Evolutionary conservation across 805 yeast species (phyloP).

Genomic region (Metschnikowia santaceciliae): DNA sequence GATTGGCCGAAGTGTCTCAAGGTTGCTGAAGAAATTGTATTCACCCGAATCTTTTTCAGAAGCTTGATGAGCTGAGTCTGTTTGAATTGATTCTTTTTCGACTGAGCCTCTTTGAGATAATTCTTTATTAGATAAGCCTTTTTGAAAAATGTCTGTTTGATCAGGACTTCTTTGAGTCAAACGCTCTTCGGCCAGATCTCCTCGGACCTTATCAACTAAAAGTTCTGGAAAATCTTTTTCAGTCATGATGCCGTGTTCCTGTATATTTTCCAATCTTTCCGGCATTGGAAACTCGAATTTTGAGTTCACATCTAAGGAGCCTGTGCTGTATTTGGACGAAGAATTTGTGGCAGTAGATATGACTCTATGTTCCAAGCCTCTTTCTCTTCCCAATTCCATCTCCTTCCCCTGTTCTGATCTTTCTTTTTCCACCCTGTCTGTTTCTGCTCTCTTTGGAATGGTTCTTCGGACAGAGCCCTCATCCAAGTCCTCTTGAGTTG

Average conservation of each 20-base stretch:
- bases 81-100: too few relatives aligned
- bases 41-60: not conserved
- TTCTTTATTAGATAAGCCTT: not conserved
- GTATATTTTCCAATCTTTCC: not conserved
- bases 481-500: not conserved
- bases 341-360: conserved; percentile 5
- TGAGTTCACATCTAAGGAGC: conserved; percentile 10
- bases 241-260: not conserved
- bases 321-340: conserved; percentile 11
- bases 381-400: not conserved
- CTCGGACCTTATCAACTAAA: not conserved
- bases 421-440: too few relatives aligned
- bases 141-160: not conserved
- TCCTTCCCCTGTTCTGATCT: not conserved
- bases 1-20: conserved; percentile 1
- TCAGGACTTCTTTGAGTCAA: too few relatives aligned
- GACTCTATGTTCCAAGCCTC: not conserved
- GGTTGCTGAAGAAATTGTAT: not conserved
- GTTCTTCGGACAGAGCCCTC: not conserved
- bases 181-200: not conserved
- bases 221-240: not conserved
- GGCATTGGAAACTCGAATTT: conserved; percentile 12
- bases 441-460: not conserved
- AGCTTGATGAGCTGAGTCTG: too few relatives aligned
- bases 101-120: too few relatives aligned